Evolutionary conservation across 208 protist genomes (phyloP).

Genomic region (Crithidia thermophila): DNA sequence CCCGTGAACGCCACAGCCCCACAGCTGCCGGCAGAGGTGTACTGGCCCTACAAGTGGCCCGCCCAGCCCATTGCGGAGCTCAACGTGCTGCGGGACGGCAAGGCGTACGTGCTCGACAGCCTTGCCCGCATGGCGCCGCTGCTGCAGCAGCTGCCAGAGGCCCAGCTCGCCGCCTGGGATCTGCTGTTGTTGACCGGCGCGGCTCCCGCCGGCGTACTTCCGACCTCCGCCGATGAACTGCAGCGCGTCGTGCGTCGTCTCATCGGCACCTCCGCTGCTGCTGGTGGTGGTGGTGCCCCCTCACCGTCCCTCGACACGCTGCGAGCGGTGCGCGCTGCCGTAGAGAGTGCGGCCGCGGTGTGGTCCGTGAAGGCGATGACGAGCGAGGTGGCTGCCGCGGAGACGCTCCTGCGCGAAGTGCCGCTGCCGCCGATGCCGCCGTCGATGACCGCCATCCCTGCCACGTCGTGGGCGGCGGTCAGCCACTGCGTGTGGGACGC

Average conservation of each 20-base stretch:
- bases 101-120: conserved; percentile 14
- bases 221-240: too few species aligned
- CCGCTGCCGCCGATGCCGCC: neutral
- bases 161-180: conserved; percentile 18
- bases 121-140: conserved; percentile 11
- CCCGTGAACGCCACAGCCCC: too few species aligned
- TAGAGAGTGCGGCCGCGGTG: conserved; percentile 25
- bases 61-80: conserved; percentile 18
- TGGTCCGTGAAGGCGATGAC: conserved; percentile 20
- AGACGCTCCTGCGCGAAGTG: neutral
- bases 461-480: conserved; percentile 24
- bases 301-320: neutral
- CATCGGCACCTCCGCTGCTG: too few species aligned
- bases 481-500: conserved; percentile 10
- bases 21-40: neutral
- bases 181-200: conserved; percentile 14
- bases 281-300: neutral
- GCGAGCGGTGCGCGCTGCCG: conserved; percentile 20
- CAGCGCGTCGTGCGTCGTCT: too few species aligned
- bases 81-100: conserved; percentile 20
- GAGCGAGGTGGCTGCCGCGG: conserved; percentile 11
- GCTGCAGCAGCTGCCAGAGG: conserved; percentile 9
- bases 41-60: conserved; percentile 30
- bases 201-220: neutral
- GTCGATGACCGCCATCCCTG: neutral